Percentiles rank a stretch among this genome's conserved stretches.
Conservation (phyloP, 352 stramenopile species). For the Phytophthora sojae region DNA sequence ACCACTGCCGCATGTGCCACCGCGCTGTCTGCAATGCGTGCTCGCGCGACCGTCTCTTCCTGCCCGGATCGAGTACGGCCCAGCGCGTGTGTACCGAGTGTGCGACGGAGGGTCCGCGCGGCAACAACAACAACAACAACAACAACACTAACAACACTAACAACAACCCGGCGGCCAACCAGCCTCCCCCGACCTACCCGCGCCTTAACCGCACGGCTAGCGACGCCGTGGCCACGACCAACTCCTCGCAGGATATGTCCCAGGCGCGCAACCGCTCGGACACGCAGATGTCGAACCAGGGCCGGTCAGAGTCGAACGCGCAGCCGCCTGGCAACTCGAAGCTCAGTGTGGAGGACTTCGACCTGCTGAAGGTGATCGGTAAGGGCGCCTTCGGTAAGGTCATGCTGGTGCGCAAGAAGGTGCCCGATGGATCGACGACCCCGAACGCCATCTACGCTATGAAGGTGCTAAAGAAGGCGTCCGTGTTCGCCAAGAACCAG, state of each 20-base stretch:
- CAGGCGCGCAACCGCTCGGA: conserved; percentile 63
- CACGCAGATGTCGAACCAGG: conserved; percentile 80
- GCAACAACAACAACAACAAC: conserved; percentile 5
- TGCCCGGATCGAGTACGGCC: conserved; percentile 85
- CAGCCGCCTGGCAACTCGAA: conserved; percentile 56
- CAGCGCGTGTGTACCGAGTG: conserved; percentile 91
- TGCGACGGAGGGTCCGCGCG: conserved; percentile 80
- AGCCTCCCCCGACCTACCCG: conserved; percentile 40
- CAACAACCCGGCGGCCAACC: conserved; percentile 35
- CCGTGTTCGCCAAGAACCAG: conserved; percentile 93
- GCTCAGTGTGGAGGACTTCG: conserved; percentile 93
- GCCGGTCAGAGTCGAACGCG: conserved; percentile 59
- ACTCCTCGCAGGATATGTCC: conserved; percentile 41
- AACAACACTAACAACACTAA: background rate
- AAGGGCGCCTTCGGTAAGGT: conserved; percentile 97
- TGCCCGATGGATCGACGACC: conserved; percentile 66
- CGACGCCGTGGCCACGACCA: conserved; percentile 54
- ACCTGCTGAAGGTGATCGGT: conserved; percentile 95
- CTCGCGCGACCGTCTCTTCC: conserved; percentile 84
- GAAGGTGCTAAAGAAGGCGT: conserved; percentile 94
- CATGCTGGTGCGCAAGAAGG: conserved; percentile 95
- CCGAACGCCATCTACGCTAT: conserved; percentile 92
- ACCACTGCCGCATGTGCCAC: conserved; percentile 92
- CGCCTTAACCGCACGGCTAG: conserved; percentile 67
- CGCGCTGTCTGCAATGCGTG: conserved; percentile 89